These are phyloP conservation scores for Sarocladiaceae sp. DNA, from an alignment of 2,329 filamentous ascomycete genomes.

Conservation along the genomic window DNA sequence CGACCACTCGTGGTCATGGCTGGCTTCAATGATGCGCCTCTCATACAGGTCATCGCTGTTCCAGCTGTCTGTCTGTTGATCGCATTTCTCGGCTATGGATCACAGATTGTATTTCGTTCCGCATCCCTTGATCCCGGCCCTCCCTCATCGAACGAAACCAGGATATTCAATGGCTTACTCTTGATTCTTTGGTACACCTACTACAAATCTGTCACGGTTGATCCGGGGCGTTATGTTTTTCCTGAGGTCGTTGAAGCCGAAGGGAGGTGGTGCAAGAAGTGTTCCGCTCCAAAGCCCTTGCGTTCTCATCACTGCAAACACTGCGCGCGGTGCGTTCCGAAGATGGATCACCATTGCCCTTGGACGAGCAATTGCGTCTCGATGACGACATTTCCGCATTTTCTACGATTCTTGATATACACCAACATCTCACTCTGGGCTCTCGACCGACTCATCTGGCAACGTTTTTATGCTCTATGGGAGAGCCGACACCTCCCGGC, in stretches of 20 bases:
- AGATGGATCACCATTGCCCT: constrained; percentile 85
- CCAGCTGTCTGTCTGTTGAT: constrained; percentile 65
- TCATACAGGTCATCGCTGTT: constrained; percentile 57
- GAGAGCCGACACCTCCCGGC: constrained; percentile 61
- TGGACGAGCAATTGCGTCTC: constrained; percentile 85
- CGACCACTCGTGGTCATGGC: constrained; percentile 27
- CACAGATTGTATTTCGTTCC: constrained; percentile 65
- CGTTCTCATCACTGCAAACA: constrained; percentile 78
- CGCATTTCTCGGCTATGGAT: constrained; percentile 64
- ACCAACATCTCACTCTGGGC: constrained; percentile 61
- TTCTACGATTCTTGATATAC: constrained; percentile 72
- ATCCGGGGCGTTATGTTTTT: constrained; percentile 53
- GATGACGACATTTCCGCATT: constrained; percentile 76
- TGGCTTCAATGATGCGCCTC: constrained; percentile 35
- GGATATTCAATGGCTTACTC: constrained; percentile 64
- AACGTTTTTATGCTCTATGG: constrained; percentile 59
- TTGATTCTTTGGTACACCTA: constrained; percentile 66
- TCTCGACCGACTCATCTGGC: constrained; percentile 57
- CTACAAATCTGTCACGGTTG: constrained; percentile 52
- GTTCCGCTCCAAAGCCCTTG: constrained; percentile 67
- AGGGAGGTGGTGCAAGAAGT: constrained; percentile 73
- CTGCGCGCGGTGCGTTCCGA: constrained; percentile 70
- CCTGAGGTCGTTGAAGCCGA: constrained; percentile 30
- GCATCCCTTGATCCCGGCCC: constrained; percentile 55
- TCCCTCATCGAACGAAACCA: constrained; percentile 49